Percentiles rank a stretch among this genome's conserved stretches.
Conservation (phyloP, 371 early-diverging fungal genomes). For the Conidiobolus incongruus region DNA sequence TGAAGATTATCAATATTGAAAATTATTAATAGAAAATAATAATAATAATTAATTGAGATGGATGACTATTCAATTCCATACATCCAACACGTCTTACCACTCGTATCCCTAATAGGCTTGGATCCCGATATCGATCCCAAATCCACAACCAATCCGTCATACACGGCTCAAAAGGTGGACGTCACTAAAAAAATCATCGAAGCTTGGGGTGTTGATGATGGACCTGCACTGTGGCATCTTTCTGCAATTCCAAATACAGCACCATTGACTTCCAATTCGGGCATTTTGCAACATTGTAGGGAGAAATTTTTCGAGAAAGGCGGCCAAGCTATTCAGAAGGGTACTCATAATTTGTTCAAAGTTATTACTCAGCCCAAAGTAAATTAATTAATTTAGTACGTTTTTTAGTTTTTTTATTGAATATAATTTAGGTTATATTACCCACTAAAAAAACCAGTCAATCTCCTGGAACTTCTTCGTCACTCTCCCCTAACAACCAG, state of each 20-base stretch:
- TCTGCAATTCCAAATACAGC: not conserved
- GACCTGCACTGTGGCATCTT: too few species aligned
- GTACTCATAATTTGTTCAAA: not conserved
- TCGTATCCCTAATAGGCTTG: not conserved
- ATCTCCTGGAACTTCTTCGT: slow-evolving; percentile 7
- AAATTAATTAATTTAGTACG: not conserved
- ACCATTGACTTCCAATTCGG: not conserved
- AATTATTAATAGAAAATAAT: too few species aligned
- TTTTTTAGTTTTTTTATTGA: not conserved
- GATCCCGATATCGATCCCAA: not conserved
- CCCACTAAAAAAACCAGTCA: not conserved
- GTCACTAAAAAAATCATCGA: not conserved
- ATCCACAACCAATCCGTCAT: not conserved
- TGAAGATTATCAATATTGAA: too few species aligned
- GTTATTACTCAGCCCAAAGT: not conserved
- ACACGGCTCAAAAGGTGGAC: not conserved
- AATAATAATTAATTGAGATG: too few species aligned
- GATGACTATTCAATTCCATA: not conserved
- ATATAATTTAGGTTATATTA: not conserved
- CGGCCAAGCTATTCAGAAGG: not conserved
- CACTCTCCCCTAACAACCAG: slow-evolving; percentile 39
- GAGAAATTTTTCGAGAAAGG: not conserved
- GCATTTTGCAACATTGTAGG: not conserved
- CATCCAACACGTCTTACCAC: not conserved
- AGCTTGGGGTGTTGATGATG: not conserved